Base-by-base conservation (phyloP, 2,329 filamentous ascomycete species). In the Pestalotiopsis sp. region DNA sequence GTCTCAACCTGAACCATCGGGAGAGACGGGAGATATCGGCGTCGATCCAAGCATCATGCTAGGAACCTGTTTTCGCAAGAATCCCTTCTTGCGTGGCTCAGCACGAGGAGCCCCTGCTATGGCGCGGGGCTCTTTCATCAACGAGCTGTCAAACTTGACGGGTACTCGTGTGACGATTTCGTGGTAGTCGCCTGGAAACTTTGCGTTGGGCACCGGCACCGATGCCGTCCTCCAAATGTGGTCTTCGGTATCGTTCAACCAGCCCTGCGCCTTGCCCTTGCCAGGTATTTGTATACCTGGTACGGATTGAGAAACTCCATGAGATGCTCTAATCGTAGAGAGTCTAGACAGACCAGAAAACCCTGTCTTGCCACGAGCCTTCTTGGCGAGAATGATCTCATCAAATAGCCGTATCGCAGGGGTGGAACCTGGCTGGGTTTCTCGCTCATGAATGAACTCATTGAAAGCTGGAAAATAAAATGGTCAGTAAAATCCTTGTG, bases 121-220 rank as follows among this genome's bases (percentile, higher is more conserved):
- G 71, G 93, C 90, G 68, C 95, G 89, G 38, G 95, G 95, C 80
- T 98, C 95, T 78, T 94, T 93, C 94, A 98, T 97, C 61, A 98
- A 84, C 14, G 90, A 88, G 4, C 91, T 88, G 75, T 99, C 96
- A 11, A 99, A 86, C 76, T 93, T 95, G 7, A 93, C 90, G 4
- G 96, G 96, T 49, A 93, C 90, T 73, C 90, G 83, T 13, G 89
- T 89, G 66, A 89, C 83, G 14, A 90, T 84, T 40, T 85, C 80
- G 69, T 86, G 85, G 80, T 92, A 92, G 72, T 91, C 88, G 68
- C 88, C 88, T 0, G 86, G 83, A 72, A 91, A 90, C 73, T 88
- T 90, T 66, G 87, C 85, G 72, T 84, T 87, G n/a, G 87, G 86
- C 57, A 88, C 82, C 6, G 89, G 86, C 56, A 90, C 86, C 13